These are phyloP conservation scores for Heimioporus sp. DNA, from an alignment of 768 basidiomycete genomes.

Conservation along the genomic window DNA sequence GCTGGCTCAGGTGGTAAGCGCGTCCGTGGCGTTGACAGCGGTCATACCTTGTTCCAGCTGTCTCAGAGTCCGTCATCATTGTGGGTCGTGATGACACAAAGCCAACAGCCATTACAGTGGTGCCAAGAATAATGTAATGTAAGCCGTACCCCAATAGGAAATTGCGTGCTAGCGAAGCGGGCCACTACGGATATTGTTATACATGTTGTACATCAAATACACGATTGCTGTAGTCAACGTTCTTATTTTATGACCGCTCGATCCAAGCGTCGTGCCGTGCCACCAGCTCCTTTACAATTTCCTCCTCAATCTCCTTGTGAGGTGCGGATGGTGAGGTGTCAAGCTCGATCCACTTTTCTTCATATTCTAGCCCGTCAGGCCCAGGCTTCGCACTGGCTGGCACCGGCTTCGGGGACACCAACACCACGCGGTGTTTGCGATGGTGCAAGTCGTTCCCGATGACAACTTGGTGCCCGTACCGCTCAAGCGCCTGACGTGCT, in stretches of 20 bases:
- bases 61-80: constrained; percentile 12
- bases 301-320: constrained; percentile 87
- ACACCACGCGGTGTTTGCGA: constrained; percentile 90
- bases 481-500: constrained; percentile 79
- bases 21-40: background rate
- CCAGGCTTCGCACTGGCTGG: constrained; percentile 7
- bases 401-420: constrained; percentile 59
- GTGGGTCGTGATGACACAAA: constrained; percentile 1
- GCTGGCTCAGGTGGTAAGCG: constrained; percentile 5
- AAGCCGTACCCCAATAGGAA: constrained; percentile 13
- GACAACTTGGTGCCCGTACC: constrained; percentile 97
- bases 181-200: background rate
- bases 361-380: constrained; percentile 36
- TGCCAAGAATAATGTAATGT: constrained; percentile 7
- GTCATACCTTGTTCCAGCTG: constrained; percentile 12
- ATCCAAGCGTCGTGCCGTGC: constrained; percentile 75
- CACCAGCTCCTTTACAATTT: constrained; percentile 78
- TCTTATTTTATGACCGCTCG: background rate
- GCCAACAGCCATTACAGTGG: background rate
- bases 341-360: constrained; percentile 66
- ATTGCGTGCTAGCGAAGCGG: too few species aligned
- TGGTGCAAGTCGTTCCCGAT: constrained; percentile 94
- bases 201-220: background rate
- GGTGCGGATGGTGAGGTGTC: constrained; percentile 36
- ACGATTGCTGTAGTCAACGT: background rate